Evolutionary conservation across 345 rosid species (phyloP), one percentile per base, ranked within the genome.

Genomic region (Boechera divaricarpa): DNA sequence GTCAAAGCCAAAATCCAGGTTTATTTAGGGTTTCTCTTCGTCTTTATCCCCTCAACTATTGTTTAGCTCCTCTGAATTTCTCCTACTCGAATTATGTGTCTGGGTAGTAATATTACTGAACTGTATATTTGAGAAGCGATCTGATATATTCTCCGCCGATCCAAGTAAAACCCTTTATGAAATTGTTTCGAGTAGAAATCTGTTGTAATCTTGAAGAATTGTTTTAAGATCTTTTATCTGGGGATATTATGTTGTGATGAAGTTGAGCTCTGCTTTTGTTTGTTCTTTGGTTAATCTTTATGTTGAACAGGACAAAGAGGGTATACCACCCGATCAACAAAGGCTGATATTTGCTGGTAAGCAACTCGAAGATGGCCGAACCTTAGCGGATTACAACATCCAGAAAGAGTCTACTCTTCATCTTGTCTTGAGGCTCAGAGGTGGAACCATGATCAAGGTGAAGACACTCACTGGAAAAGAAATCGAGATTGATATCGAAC

Each of bases 391-490:
- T 80, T 94, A 94, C 80, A 90, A 87, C 81, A 91, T 94, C 82
- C 96, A 90, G 64, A 94, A 90, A 88, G 98, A 92, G 87, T 94
- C 95, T 7, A 92, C 98, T 15, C 98, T 92, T 83, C 98, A 90
- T 57, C 57, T 92, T 47, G 99, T 95, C 65, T 74, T 90, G 86
- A 87, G 99, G 86, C 97, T 95, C 35, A 83, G 98, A 64, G 98
- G 98, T 67, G 98, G 98, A 29, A 94, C 98, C 33, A 94, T 94
- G 98, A 90, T 94, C 47, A 94, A 92, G 79, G 98, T 94, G 42
- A 92, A 90, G 84, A 95, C 98, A 11, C 96, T 89, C 13, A 95
- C 99, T 0, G 99, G 99, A 1, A 95, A 90, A 67, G 98, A 95
- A 63, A 95, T 92, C 45, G 99, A 92, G 82, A 95, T 92, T 9